These are phyloP conservation scores for Chlamydomonas incerta DNA, from an alignment of 139 green algal species.

Conservation along the genomic window DNA sequence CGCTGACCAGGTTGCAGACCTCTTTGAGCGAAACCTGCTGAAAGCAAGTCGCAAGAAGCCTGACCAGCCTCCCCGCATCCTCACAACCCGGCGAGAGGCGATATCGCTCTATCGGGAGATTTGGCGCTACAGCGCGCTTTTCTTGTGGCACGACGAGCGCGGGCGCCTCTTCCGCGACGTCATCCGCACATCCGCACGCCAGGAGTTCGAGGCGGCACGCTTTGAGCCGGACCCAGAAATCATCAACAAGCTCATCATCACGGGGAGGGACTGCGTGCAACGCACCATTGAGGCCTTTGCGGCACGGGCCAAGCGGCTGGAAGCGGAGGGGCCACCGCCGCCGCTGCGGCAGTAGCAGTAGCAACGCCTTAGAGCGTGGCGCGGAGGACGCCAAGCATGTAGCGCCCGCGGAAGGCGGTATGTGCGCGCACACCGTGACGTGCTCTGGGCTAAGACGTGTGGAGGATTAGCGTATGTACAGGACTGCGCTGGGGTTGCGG, in stretches of 20 bases:
- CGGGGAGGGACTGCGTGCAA: conserved; percentile 53
- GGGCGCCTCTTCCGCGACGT: conserved; percentile 70
- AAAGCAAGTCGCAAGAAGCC: conserved; percentile 46
- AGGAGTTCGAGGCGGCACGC: conserved; percentile 74
- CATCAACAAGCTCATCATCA: conserved; percentile 64
- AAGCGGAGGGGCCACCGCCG: neutral
- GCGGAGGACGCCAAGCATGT: no score
- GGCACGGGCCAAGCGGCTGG: conserved; percentile 14
- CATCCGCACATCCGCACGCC: conserved; percentile 61
- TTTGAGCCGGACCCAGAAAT: conserved; percentile 65
- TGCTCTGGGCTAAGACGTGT: no score
- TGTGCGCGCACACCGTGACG: no score
- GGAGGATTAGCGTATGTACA: no score
- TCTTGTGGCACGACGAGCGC: conserved; percentile 72
- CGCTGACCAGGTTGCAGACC: conserved; percentile 51
- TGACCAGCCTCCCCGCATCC: conserved; percentile 44
- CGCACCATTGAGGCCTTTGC: conserved; percentile 49
- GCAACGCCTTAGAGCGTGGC: conserved; percentile 1
- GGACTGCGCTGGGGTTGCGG: no score
- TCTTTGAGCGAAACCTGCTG: conserved; percentile 56
- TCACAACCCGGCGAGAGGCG: conserved; percentile 66
- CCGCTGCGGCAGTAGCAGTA: neutral
- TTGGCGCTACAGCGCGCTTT: conserved; percentile 69
- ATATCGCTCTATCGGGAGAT: conserved; percentile 72
- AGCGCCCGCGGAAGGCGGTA: no score